Evolutionary conservation across 768 basidiomycete genomes (phyloP).

Genomic region (Calocera cornea): DNA sequence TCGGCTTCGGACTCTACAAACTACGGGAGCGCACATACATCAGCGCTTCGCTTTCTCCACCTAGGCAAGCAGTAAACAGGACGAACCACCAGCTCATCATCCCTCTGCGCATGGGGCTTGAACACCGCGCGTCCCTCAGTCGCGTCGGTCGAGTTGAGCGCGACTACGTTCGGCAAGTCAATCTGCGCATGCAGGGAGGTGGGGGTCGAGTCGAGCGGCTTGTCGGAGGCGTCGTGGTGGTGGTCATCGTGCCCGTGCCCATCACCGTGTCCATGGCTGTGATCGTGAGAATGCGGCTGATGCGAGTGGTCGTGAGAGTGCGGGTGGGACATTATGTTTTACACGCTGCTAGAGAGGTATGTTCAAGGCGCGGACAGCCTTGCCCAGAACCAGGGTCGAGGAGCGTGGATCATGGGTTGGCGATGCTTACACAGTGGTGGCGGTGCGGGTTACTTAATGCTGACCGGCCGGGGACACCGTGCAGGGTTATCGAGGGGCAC

Average conservation of each 20-base stretch:
- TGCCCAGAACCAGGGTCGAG: too few relatives aligned
- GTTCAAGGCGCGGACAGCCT: too few relatives aligned
- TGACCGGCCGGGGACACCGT: background rate
- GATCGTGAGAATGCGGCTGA: background rate
- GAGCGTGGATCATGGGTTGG: too few relatives aligned
- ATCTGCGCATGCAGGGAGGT: constrained; percentile 65
- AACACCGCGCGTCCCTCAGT: constrained; percentile 41
- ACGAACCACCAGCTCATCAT: constrained; percentile 54
- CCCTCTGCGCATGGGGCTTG: constrained; percentile 75
- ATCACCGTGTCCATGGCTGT: constrained; percentile 41
- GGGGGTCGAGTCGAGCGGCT: constrained; percentile 33
- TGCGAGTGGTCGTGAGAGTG: background rate
- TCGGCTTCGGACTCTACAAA: constrained; percentile 81
- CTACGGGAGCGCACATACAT: constrained; percentile 28
- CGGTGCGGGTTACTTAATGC: too few relatives aligned
- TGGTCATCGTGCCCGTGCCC: constrained; percentile 36
- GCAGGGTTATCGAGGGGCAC: background rate
- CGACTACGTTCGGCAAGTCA: constrained; percentile 66
- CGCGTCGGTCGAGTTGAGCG: constrained; percentile 47
- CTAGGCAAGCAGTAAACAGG: background rate
- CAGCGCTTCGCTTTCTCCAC: background rate
- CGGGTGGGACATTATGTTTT: background rate
- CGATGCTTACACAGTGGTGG: too few relatives aligned
- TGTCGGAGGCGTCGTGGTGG: constrained; percentile 30
- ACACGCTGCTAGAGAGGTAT: too few relatives aligned